Conservation (phyloP, 441 rosid genomes). For the Corymbia calophylla region DNA sequence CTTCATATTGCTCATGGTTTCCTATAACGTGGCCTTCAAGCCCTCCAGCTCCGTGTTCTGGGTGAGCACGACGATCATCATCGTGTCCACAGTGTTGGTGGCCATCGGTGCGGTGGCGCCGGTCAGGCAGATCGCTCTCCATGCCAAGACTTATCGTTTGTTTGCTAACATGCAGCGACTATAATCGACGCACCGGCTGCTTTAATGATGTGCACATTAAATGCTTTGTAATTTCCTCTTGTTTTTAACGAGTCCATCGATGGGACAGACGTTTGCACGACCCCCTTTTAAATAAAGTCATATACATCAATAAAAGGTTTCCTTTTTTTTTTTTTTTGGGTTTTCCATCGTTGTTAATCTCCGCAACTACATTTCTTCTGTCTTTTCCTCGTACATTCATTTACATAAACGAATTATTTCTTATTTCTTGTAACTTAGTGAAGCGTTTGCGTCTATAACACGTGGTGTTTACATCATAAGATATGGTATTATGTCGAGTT, state of each 20-base stretch:
- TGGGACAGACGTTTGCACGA: neutral
- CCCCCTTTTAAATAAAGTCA: neutral
- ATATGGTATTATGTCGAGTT: neutral
- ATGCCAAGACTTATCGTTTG: slow-evolving; percentile 30
- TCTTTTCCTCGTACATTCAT: neutral
- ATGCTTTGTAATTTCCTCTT: neutral
- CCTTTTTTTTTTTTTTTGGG: neutral
- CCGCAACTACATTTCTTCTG: neutral
- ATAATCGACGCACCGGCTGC: neutral
- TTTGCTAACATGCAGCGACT: slow-evolving; percentile 28
- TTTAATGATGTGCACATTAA: neutral
- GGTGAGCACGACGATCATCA: slow-evolving; percentile 25
- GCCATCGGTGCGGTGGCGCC: slow-evolving; percentile 36
- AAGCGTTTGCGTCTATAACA: neutral
- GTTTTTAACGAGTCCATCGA: neutral
- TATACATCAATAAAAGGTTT: neutral
- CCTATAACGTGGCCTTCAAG: slow-evolving; percentile 37
- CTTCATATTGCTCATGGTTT: slow-evolving; percentile 35
- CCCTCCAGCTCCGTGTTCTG: slow-evolving; percentile 35
- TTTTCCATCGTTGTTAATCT: neutral
- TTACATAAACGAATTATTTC: neutral
- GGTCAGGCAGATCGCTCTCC: slow-evolving; percentile 30
- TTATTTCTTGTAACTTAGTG: neutral
- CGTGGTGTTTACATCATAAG: neutral
- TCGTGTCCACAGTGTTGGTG: slow-evolving; percentile 17